phyloP scores from a whole-genome alignment of 1,284 basidiomycete genomes.

The Kwoniella shivajii region DNA sequence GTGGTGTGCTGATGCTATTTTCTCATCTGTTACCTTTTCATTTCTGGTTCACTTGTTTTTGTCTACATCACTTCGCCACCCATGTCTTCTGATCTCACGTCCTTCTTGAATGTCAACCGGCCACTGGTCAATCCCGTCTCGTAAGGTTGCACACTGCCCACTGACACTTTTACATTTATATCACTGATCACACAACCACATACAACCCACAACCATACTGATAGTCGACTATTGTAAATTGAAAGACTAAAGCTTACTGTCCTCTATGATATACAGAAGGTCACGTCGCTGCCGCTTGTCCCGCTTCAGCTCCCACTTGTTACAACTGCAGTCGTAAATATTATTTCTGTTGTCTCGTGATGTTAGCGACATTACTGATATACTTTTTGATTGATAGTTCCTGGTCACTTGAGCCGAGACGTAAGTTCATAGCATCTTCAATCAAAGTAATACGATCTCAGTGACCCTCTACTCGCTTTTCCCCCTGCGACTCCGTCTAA shows the following conservation, averaged over 20 bases:
- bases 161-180: neutral
- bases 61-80: no score
- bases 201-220: neutral
- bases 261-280: slow-evolving; percentile 30
- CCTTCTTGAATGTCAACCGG: neutral
- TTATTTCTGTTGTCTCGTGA: neutral
- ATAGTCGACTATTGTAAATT: no score
- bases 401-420: slow-evolving; percentile 42
- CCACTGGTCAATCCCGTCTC: neutral
- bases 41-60: neutral
- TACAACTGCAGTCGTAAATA: slow-evolving; percentile 50
- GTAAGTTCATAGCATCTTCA: no score
- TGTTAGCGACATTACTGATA: slow-evolving; percentile 1
- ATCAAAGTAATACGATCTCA: no score
- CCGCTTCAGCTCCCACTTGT: slow-evolving; percentile 50
- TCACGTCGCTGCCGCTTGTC: slow-evolving; percentile 50
- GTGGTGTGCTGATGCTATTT: neutral
- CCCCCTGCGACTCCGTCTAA: no score
- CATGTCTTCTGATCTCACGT: no score
- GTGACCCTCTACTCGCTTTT: no score
- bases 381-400: no score
- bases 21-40: neutral
- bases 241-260: neutral
- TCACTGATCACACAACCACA: neutral
- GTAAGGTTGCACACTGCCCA: neutral